Base-by-base conservation (phyloP, 2,329 filamentous ascomycete genomes). In the Tolypocladium inflatum region DNA sequence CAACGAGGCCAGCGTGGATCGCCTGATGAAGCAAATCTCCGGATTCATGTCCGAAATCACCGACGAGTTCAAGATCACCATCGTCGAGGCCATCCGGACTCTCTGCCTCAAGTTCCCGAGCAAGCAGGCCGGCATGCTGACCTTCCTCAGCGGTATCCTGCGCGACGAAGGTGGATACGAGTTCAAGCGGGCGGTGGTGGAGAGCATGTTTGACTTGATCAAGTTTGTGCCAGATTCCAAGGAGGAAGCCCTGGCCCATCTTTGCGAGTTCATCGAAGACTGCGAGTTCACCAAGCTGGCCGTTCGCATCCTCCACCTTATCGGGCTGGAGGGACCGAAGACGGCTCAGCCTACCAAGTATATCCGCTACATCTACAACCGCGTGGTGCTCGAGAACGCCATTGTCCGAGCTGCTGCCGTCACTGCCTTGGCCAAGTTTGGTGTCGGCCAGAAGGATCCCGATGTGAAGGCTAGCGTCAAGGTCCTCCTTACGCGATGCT, bases 11-110 rank as follows among this genome's bases (percentile, higher is more conserved):
- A 97, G 91, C 65, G 94, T 99, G 51, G 94, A 99, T 72, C 87
- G 94, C 57, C 77, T 99, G 64, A 97, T 99, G 91, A 97, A 97
- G 82, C 92, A 97, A 73, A 97, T 99, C 62, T 91, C 91, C 30
- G 88, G 89, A 43, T 97, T 99, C 78, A 97, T 99, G 94, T 90
- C 92, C 5, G 94, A 97, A 74, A 97, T 97, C 64, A 97, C 93
- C 8, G 94, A 99, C 70, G 94, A 99, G 74, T 99, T 99, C 81
- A 99, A 97, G 81, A 96, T 99, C 65, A 99, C 94, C n/a, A 96
- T 99, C 68, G 93, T 99, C 50, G 94, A 99, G 74, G 94, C 94
- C 48, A 97, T 99, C 69, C 89, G 94, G 61, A 97, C 94, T 4
- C 78, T 99, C 45, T 97, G 93, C 72, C 80, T 99, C 66, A 99